Evolutionary conservation across 2,329 filamentous ascomycete genomes (phyloP).

Genomic region (Chalara sp.): DNA sequence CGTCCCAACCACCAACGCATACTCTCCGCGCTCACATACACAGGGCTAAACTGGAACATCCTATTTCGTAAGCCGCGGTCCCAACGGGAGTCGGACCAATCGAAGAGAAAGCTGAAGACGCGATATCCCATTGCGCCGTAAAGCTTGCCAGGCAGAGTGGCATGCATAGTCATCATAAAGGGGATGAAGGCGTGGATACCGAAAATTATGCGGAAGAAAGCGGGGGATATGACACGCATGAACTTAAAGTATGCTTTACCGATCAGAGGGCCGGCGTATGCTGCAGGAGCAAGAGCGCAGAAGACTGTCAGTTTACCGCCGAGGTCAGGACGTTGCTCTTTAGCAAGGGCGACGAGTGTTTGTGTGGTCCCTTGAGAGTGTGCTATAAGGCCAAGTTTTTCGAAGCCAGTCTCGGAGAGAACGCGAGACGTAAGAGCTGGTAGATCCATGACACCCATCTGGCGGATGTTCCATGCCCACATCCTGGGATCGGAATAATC

Average conservation of each 20-base stretch:
- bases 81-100: conserved; percentile 82
- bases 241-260: conserved; percentile 88
- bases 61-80: conserved; percentile 71
- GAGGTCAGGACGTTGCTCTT: conserved; percentile 81
- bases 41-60: conserved; percentile 88
- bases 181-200: conserved; percentile 93
- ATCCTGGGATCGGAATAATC: conserved; percentile 74
- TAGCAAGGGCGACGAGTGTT: conserved; percentile 79
- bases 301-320: conserved; percentile 81
- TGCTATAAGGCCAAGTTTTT: conserved; percentile 73
- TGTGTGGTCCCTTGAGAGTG: conserved; percentile 92
- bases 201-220: conserved; percentile 73
- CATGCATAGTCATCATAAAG: conserved; percentile 82
- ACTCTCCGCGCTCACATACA: conserved; percentile 81
- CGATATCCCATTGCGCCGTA: conserved; percentile 82
- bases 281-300: conserved; percentile 84
- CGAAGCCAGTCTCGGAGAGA: conserved; percentile 73
- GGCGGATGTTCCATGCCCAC: conserved; percentile 95
- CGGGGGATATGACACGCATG: conserved; percentile 72
- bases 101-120: conserved; percentile 84
- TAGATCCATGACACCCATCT: conserved; percentile 88
- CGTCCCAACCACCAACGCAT: conserved; percentile 95
- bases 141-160: conserved; percentile 52
- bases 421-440: conserved; percentile 75
- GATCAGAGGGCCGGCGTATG: conserved; percentile 81